A percentile compares a stretch with the other conserved stretches of the same genome.
These are phyloP conservation scores for Hygrophorus pudorinus DNA, from an alignment of 768 basidiomycete genomes.

Conservation along the genomic window DNA sequence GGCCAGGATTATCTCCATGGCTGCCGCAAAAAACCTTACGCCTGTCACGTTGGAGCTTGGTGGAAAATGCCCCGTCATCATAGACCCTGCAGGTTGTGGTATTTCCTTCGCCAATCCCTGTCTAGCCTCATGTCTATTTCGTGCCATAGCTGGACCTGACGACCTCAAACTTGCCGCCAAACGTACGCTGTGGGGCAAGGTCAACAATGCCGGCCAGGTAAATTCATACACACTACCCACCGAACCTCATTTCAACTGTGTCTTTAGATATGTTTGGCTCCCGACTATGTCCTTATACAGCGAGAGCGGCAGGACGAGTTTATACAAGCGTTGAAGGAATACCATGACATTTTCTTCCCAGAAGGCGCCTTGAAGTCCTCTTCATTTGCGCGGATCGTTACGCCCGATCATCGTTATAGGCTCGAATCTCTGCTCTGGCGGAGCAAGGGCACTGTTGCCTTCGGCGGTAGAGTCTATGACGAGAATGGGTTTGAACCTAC, in stretches of 20 bases:
- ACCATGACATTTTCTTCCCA: slow-evolving; percentile 42
- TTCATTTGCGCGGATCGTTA: slow-evolving; percentile 45
- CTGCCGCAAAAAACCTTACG: slow-evolving; percentile 44
- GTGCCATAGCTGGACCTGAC: slow-evolving; percentile 10
- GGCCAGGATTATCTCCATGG: slow-evolving; percentile 39
- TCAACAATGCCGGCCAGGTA: slow-evolving; percentile 56
- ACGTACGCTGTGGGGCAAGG: slow-evolving; percentile 60
- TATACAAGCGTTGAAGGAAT: slow-evolving; percentile 31
- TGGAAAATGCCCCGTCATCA: slow-evolving; percentile 38
- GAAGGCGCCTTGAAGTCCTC: slow-evolving; percentile 34
- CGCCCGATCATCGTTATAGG: slow-evolving; percentile 20
- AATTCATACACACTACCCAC: neutral
- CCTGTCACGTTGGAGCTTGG: slow-evolving; percentile 49
- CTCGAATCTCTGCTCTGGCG: too few relatives aligned
- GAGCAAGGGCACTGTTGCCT: slow-evolving; percentile 47
- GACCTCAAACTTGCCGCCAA: slow-evolving; percentile 47
- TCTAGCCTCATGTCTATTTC: slow-evolving; percentile 1
- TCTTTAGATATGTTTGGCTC: slow-evolving; percentile 50
- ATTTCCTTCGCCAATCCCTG: too few relatives aligned
- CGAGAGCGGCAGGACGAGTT: slow-evolving; percentile 36
- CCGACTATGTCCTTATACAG: slow-evolving; percentile 35
- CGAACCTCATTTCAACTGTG: slow-evolving; percentile 15
- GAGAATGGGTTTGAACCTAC: slow-evolving; percentile 48
- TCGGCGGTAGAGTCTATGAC: slow-evolving; percentile 38
- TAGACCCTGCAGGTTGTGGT: slow-evolving; percentile 16